Base-by-base conservation (phyloP, 306 rosid genomes). In the Trichosanthes cucumerina region DNA sequence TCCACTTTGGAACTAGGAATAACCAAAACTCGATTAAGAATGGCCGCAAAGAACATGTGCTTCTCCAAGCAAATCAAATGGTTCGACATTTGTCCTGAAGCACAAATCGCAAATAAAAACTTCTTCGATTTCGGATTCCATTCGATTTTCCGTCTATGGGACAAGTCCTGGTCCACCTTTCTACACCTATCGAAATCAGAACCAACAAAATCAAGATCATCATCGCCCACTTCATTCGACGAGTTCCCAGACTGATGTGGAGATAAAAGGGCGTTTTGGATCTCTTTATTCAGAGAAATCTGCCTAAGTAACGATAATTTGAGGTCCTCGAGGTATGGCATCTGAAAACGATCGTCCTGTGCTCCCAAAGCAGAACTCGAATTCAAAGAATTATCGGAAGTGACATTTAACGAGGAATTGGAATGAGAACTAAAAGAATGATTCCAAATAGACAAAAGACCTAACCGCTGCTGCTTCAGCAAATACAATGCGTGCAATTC, bases 1-100 rank as follows among this genome's bases (percentile, higher is more conserved):
- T 95, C 97, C 64, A 90, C 79, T 81, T 91, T 91, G 53, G 96
- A 73, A 77, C 98, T 91, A 6, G 98, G 98, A 87, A 92, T 86
- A 53, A 95, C 97, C 89, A 95, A 79, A 79, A 91, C 82, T 66
- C 97, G 88, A 56, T 86, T 85, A 6, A 95, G 90, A 85, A 95
- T 76, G 21, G 98, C 96, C 3, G 97, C 98, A 33, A 95, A 91
- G 84, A 95, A 88, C 93, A 95, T 95, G 69, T 92, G 98, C 80
- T 95, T 95, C 84, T 95, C 98, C 76, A 92, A 83, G 84, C 98
- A 95, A 84, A 95, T 95, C 92, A 95, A 82, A 82, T 92, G 97
- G 84, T 95, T 95, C 0, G 97, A 95, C 98, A 92, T 95, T 84
- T 95, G 98, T 15, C 98, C 98, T 0, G 98, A 95, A 70, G 90